Evolutionary conservation across 208 protist species (phyloP).

Genomic region (Acanthamoeba healyi): DNA sequence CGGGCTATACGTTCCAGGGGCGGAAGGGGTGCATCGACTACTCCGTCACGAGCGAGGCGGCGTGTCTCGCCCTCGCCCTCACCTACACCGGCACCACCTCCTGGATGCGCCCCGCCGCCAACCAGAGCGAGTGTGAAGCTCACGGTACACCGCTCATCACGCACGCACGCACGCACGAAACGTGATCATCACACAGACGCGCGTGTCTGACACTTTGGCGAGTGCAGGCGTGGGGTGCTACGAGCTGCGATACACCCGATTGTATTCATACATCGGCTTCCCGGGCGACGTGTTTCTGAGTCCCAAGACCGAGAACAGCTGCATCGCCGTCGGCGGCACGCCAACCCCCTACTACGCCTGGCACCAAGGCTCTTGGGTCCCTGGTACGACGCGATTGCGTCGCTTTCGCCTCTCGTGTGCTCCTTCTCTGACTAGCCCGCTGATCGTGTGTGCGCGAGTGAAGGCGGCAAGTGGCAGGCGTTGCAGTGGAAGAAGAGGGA

Average conservation of each 20-base stretch:
- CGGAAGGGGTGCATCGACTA: slow-evolving; percentile 20
- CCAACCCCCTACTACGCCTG: background rate
- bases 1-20: background rate
- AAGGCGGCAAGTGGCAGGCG: background rate
- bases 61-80: background rate
- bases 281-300: slow-evolving; percentile 17
- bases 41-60: background rate
- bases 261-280: background rate
- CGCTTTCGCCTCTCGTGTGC: background rate
- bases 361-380: background rate
- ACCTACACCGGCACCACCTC: background rate
- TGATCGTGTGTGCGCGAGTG: background rate
- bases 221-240: background rate
- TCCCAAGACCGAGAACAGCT: background rate
- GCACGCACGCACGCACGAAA: background rate
- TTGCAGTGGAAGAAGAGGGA: slow-evolving; percentile 10
- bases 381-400: background rate
- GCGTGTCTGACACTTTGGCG: background rate
- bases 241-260: background rate
- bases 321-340: background rate
- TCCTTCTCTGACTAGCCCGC: background rate
- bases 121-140: background rate
- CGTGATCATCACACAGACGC: background rate
- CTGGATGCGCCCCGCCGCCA: background rate
- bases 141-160: background rate